These are phyloP conservation scores for Venturia aucupariae DNA, from an alignment of 2,329 filamentous ascomycete genomes.

Conservation along the genomic window DNA sequence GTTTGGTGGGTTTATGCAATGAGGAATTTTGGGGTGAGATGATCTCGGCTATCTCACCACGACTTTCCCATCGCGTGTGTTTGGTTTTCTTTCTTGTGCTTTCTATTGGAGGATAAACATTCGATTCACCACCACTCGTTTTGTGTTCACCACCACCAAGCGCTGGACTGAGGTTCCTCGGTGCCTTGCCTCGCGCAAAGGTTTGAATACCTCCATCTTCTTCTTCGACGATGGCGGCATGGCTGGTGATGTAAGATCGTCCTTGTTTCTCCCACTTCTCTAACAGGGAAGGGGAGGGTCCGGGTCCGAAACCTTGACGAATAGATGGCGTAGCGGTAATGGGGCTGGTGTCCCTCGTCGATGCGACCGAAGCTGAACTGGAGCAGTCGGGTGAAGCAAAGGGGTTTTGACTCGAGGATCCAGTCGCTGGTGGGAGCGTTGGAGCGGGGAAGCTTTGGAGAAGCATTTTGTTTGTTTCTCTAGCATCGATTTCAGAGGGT, in stretches of 20 bases:
- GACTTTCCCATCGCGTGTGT: not conserved
- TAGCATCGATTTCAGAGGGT: not conserved
- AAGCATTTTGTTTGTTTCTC: not conserved
- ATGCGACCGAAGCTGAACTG: not conserved
- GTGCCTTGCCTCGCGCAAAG: not conserved
- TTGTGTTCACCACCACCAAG: not conserved
- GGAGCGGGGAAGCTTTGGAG: not conserved
- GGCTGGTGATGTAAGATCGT: not conserved
- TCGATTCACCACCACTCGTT: not conserved
- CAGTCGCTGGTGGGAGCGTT: not conserved
- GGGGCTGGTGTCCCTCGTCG: not conserved
- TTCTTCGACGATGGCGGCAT: not conserved
- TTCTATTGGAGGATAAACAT: not conserved
- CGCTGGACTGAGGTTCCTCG: not conserved
- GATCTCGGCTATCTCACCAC: not conserved
- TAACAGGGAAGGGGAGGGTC: not conserved
- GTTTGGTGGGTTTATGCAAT: not conserved
- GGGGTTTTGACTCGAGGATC: not conserved
- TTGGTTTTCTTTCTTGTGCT: not conserved
- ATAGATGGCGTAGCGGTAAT: not conserved
- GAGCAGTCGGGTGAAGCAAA: not conserved
- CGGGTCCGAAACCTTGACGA: not conserved
- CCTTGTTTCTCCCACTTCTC: conserved; percentile 1
- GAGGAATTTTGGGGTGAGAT: not conserved
- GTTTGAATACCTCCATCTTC: not conserved